Conservation (phyloP, 768 basidiomycete genomes). For the Auriculariales sp. region DNA sequence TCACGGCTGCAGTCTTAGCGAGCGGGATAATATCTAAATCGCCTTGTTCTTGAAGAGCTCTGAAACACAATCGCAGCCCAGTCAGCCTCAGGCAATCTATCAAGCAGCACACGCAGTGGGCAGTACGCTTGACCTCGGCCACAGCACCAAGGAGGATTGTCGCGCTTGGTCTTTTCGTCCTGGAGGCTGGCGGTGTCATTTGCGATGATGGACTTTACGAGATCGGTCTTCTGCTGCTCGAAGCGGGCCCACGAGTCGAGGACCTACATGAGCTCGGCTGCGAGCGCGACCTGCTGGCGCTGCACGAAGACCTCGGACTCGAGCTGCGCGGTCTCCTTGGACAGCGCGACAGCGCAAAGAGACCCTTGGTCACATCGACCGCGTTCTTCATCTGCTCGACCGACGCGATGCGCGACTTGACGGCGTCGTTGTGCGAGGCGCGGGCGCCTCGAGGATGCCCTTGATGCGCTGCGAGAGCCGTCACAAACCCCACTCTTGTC, state of each 20-base stretch:
- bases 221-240: slow-evolving; percentile 90
- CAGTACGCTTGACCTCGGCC: slow-evolving; percentile 80
- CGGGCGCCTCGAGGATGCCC: slow-evolving; percentile 69
- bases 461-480: slow-evolving; percentile 66
- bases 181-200: slow-evolving; percentile 71
- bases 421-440: slow-evolving; percentile 80
- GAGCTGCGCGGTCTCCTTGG: slow-evolving; percentile 90
- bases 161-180: slow-evolving; percentile 83
- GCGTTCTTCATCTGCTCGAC: slow-evolving; percentile 95
- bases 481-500: background rate
- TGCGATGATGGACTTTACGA: slow-evolving; percentile 76
- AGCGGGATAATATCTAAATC: slow-evolving; percentile 66
- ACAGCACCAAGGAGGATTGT: slow-evolving; percentile 68
- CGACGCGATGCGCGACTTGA: slow-evolving; percentile 81
- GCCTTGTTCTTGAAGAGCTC: slow-evolving; percentile 87
- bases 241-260: slow-evolving; percentile 97
- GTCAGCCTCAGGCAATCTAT: background rate
- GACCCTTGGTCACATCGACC: slow-evolving; percentile 73
- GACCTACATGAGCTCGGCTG: slow-evolving; percentile 82
- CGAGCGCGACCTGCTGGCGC: slow-evolving; percentile 74
- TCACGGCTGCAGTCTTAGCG: no score
- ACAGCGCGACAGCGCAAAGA: slow-evolving; percentile 86
- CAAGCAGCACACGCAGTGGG: background rate
- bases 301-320: slow-evolving; percentile 85
- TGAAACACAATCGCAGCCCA: no score